Conservation (phyloP, 208 protist species). For the Herpetomonas tarakana region DNA sequence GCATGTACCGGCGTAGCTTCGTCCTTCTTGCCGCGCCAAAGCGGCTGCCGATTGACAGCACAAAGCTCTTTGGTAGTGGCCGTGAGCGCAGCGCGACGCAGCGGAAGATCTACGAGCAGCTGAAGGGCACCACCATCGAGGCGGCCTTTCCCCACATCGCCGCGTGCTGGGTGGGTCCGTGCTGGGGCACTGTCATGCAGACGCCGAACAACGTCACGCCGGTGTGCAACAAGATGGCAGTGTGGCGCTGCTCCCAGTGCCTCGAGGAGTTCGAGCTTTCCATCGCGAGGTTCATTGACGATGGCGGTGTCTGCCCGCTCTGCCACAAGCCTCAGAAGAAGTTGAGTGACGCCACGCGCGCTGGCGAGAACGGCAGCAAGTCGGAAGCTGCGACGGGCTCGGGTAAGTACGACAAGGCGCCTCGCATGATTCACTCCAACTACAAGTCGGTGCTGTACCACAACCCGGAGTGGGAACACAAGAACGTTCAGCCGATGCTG, state of each 20-base stretch:
- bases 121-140: conserved; percentile 72
- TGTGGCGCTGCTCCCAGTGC: conserved; percentile 83
- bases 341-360: conserved; percentile 14
- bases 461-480: conserved; percentile 81
- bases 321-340: conserved; percentile 67
- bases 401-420: conserved; percentile 50
- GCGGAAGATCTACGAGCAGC: conserved; percentile 38
- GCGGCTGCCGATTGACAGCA: conserved; percentile 18
- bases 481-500: conserved; percentile 88
- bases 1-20: conserved; percentile 24
- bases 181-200: conserved; percentile 85
- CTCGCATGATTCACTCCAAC: conserved; percentile 85
- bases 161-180: conserved; percentile 85
- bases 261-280: conserved; percentile 80
- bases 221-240: conserved; percentile 61
- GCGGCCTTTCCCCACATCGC: conserved; percentile 77
- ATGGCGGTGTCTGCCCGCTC: conserved; percentile 74
- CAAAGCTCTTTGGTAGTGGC: conserved; percentile 61
- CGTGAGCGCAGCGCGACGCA: conserved; percentile 48
- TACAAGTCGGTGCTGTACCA: conserved; percentile 73
- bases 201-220: conserved; percentile 69
- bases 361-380: conserved; percentile 21
- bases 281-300: conserved; percentile 65
- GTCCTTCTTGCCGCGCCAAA: conserved; percentile 6
- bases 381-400: conserved; percentile 1